A percentile compares a stretch with the other conserved stretches of the same genome.
Evolutionary conservation across 805 yeast genomes (phyloP).

Genomic region (Saccharomycopsis guyanensis): DNA sequence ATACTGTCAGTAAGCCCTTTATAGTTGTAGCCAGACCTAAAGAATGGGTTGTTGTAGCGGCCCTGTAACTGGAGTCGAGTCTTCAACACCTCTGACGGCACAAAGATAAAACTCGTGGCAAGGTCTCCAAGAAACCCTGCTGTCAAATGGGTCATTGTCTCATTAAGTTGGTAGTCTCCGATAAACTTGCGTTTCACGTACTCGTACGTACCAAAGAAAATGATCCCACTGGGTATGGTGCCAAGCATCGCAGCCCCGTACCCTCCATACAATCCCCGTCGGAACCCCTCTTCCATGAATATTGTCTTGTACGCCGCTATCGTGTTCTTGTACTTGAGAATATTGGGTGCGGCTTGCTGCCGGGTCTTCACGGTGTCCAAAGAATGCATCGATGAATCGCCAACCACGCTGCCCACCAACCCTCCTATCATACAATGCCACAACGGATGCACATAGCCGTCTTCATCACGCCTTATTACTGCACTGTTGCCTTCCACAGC

Average conservation of each 20-base stretch:
- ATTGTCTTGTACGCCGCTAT: slow-evolving; percentile 69
- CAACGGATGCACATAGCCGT: slow-evolving; percentile 33
- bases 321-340: slow-evolving; percentile 64
- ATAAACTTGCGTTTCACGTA: slow-evolving; percentile 65
- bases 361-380: slow-evolving; percentile 94
- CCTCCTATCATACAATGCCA: slow-evolving; percentile 74
- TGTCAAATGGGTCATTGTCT: slow-evolving; percentile 67
- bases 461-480: background rate
- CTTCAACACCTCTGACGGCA: slow-evolving; percentile 91
- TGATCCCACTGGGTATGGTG: slow-evolving; percentile 86
- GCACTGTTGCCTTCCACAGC: too few species aligned
- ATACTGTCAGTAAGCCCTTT: slow-evolving; percentile 67
- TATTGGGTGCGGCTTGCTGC: slow-evolving; percentile 86
- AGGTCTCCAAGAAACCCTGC: slow-evolving; percentile 95
- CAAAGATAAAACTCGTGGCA: slow-evolving; percentile 80
- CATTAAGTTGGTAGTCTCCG: slow-evolving; percentile 56
- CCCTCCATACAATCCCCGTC: slow-evolving; percentile 85
- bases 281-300: slow-evolving; percentile 75
- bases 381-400: slow-evolving; percentile 92
- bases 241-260: slow-evolving; percentile 89
- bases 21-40: slow-evolving; percentile 82
- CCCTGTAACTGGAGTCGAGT: slow-evolving; percentile 94
- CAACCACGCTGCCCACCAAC: slow-evolving; percentile 89
- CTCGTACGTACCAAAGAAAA: slow-evolving; percentile 92
- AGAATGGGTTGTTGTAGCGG: slow-evolving; percentile 67